Evolutionary conservation across 176 grass and related monocot species (phyloP).

Genomic region (Typha latifolia): DNA sequence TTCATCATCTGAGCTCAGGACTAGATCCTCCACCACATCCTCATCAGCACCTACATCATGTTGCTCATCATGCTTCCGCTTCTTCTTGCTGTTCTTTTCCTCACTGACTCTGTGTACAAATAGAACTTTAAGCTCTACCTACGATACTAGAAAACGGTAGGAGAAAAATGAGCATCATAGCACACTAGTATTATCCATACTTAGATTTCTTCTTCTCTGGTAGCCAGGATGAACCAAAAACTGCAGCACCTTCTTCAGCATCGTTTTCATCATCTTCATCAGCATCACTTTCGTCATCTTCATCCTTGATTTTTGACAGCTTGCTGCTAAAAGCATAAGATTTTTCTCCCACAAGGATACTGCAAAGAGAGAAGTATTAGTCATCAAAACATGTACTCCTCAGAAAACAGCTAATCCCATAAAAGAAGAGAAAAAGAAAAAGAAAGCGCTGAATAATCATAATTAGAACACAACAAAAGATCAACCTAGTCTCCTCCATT

Average conservation of each 20-base stretch:
- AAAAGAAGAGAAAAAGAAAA: no score
- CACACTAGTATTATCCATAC: constrained; percentile 23
- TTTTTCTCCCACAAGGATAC: constrained; percentile 67
- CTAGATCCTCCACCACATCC: constrained; percentile 73
- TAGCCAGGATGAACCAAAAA: constrained; percentile 66
- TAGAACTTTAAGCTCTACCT: not conserved
- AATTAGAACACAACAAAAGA: constrained; percentile 1
- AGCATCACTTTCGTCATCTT: constrained; percentile 42
- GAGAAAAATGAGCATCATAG: not conserved
- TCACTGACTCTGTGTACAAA: constrained; percentile 16
- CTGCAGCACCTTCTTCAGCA: constrained; percentile 46
- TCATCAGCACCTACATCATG: constrained; percentile 40
- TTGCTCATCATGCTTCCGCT: constrained; percentile 28
- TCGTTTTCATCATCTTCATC: constrained; percentile 45
- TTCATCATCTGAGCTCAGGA: constrained; percentile 86
- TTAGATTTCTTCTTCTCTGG: constrained; percentile 79
- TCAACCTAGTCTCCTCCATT: constrained; percentile 66
- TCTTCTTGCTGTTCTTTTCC: constrained; percentile 54
- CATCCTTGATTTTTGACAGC: constrained; percentile 45
- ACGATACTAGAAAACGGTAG: not conserved
- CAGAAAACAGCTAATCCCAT: not conserved
- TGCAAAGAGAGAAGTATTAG: constrained; percentile 24
- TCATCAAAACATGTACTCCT: constrained; percentile 17
- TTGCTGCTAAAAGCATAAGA: constrained; percentile 51
- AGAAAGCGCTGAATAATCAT: not conserved